Evolutionary conservation across 257 asterid species (phyloP).

Genomic region (Solanum chmielewskii): DNA sequence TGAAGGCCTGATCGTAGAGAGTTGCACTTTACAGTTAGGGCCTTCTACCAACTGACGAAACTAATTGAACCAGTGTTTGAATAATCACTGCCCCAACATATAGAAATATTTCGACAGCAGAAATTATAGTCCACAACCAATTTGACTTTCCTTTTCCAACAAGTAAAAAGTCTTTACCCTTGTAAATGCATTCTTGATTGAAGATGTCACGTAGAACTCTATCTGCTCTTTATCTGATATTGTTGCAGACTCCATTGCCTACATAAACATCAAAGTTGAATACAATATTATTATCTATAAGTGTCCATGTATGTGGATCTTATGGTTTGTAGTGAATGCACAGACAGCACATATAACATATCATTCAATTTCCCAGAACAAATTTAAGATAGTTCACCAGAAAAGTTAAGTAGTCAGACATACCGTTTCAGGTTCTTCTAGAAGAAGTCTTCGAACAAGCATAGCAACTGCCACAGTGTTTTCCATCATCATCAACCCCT

Average conservation of each 20-base stretch:
- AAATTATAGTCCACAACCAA: background rate
- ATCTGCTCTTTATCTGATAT: slow-evolving; percentile 75
- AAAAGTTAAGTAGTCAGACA: background rate
- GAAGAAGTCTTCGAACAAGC: slow-evolving; percentile 83
- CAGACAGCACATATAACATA: background rate
- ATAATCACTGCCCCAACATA: background rate
- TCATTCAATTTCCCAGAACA: background rate
- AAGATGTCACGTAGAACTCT: slow-evolving; percentile 72
- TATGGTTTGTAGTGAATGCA: background rate
- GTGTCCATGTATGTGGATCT: background rate
- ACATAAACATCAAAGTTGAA: slow-evolving; percentile 10
- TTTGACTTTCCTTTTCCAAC: background rate
- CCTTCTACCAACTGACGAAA: background rate
- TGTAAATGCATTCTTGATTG: slow-evolving; percentile 67
- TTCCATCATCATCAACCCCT: slow-evolving; percentile 82
- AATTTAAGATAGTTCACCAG: background rate
- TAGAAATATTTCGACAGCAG: background rate
- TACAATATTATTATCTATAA: background rate
- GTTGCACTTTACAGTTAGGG: background rate
- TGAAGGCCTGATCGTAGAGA: background rate
- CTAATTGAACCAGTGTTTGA: background rate
- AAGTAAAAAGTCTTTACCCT: slow-evolving; percentile 32
- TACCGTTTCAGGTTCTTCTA: slow-evolving; percentile 93
- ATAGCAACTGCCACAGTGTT: slow-evolving; percentile 60
- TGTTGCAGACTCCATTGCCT: slow-evolving; percentile 54